Evolutionary conservation across 495 filamentous ascomycete genomes (phyloP).

Genomic region (Choiromyces venosus): DNA sequence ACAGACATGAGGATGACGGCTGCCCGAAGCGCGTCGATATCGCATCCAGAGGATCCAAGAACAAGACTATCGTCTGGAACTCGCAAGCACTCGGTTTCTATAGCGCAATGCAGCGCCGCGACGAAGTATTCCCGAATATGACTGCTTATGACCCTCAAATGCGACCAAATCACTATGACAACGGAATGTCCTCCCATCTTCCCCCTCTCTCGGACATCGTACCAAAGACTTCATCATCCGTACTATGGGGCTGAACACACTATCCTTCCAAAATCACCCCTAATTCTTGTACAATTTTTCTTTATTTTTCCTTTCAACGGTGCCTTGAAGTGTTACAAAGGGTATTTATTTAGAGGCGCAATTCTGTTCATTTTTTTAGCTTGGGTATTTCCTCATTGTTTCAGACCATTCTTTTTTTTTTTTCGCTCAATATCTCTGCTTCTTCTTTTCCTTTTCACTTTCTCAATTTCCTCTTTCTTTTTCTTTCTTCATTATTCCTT

Average conservation of each 20-base stretch:
- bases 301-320: conserved; percentile 7
- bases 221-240: conserved; percentile 20
- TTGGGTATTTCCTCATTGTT: background rate
- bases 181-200: conserved; percentile 25
- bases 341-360: conserved; percentile 1
- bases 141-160: conserved; percentile 24
- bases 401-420: background rate
- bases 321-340: background rate
- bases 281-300: background rate
- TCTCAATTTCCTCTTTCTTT: background rate
- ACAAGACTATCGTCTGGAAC: conserved; percentile 37
- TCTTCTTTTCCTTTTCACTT: background rate
- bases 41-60: conserved; percentile 33
- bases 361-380: background rate
- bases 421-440: no score
- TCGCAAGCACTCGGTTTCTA: conserved; percentile 37
- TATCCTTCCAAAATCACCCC: background rate
- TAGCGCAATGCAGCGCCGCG: conserved; percentile 32
- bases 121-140: conserved; percentile 25
- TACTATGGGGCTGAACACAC: conserved; percentile 18
- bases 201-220: conserved; percentile 37
- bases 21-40: conserved; percentile 66
- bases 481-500: background rate
- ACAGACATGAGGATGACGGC: conserved; percentile 72
- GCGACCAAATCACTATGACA: conserved; percentile 30